Evolutionary conservation across 139 green algal genomes (phyloP), one percentile per base, ranked within the genome.

Genomic region (Bryopsis sp.): DNA sequence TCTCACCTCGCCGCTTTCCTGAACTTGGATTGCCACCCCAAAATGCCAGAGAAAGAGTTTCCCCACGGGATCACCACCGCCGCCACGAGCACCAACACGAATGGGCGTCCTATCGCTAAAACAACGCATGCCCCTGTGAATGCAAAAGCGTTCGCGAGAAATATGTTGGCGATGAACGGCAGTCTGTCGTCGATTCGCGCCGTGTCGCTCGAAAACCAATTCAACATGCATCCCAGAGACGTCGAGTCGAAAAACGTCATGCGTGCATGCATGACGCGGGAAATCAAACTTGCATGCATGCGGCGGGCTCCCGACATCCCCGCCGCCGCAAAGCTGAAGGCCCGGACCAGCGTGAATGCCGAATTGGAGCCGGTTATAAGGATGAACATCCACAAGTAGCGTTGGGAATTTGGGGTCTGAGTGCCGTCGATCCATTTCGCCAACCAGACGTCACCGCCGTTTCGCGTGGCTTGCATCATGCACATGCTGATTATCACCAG

Each of bases 171-270:
- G 43, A 54, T 19, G 43, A 81, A 81, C 2, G 82, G 79, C 50
- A 88, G 73, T 58, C 78, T 68, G 26, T 85, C 78, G 72, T 88
- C 82, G 33, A 82, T 70, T 34, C 57, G 35, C 43, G 79, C 79
- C 59, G 81, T 74, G 68, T 88, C 82, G 48, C 82, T 87, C 24
- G 66, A 73, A 19, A 71, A 71, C 39, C 82, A 72, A 74, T 93
- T 93, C 33, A 94, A 66, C 31, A 94, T 67, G 48, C 88, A 78
- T 15, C 87, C 87, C 4, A 83, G 76, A 24, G 87, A 85, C 29
- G 86, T 85, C 66, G 77, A 83, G 76, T 94, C 79, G 66, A 94
- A 94, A 74, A 94, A 94, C 19, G 75, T 74, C 50, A 92, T 79
- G 15, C 85, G 87, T 0, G 76, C 69, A 4, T 77, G 72, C 65